Conservation (phyloP, 139 green algal genomes). For the Chlamydomonas incerta region DNA sequence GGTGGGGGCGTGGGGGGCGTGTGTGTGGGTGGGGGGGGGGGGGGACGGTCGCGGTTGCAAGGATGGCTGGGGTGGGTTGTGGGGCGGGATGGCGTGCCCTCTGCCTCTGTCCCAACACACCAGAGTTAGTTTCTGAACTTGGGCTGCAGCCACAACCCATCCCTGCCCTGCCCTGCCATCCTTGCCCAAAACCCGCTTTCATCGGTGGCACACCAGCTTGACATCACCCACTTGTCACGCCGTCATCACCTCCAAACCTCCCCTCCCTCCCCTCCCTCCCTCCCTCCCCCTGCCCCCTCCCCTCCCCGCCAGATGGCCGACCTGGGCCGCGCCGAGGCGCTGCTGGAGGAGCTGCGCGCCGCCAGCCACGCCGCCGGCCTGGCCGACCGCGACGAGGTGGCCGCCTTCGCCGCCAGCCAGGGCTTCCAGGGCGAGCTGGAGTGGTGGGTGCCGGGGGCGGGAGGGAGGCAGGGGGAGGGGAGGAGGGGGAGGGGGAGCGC, state of each 20-base stretch:
- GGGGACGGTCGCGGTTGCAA: too few relatives aligned
- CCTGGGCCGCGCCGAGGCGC: slow-evolving; percentile 77
- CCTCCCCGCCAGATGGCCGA: slow-evolving; percentile 79
- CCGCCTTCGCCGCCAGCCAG: slow-evolving; percentile 50
- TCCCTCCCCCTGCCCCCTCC: not conserved
- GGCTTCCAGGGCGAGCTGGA: slow-evolving; percentile 68
- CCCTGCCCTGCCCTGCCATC: too few relatives aligned
- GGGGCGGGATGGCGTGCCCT: too few relatives aligned
- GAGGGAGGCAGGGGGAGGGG: not conserved
- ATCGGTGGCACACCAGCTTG: too few relatives aligned
- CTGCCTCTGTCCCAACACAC: too few relatives aligned
- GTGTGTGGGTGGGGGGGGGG: too few relatives aligned
- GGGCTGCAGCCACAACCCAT: too few relatives aligned
- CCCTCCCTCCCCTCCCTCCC: not conserved
- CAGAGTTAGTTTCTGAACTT: too few relatives aligned
- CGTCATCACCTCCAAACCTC: too few relatives aligned
- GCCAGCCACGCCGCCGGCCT: slow-evolving; percentile 72
- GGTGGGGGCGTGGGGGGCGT: slow-evolving; percentile 41
- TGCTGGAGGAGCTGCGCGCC: slow-evolving; percentile 93
- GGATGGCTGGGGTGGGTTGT: too few relatives aligned
- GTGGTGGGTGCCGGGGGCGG: slow-evolving; percentile 68
- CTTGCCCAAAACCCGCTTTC: too few relatives aligned
- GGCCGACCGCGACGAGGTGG: slow-evolving; percentile 85
- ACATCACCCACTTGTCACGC: too few relatives aligned
- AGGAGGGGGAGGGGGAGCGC: not conserved